Conservation (phyloP, 768 basidiomycete species). For the Sarcomyxa edulis region DNA sequence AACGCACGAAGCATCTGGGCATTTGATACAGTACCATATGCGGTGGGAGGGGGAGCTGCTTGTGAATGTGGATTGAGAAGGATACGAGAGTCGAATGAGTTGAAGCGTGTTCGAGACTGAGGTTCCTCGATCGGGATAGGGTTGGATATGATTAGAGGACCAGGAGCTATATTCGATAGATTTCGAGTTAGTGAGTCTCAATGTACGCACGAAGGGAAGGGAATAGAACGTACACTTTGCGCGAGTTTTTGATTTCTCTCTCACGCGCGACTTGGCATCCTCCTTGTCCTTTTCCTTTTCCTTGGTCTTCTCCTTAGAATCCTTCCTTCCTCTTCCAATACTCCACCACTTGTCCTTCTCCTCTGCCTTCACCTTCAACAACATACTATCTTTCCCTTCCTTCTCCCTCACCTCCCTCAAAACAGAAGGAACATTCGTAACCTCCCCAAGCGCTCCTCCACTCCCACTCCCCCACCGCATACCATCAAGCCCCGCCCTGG, state of each 20-base stretch:
- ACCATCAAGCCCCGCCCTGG: slow-evolving; percentile 53
- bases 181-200: no score
- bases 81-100: slow-evolving; percentile 49
- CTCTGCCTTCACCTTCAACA: slow-evolving; percentile 30
- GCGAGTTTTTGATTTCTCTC: slow-evolving; percentile 24
- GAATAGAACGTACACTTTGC: slow-evolving; percentile 35
- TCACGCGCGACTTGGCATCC: slow-evolving; percentile 34
- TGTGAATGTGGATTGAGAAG: slow-evolving; percentile 32
- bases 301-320: slow-evolving; percentile 56
- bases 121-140: slow-evolving; percentile 17
- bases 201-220: background rate
- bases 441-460: slow-evolving; percentile 39
- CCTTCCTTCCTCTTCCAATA: slow-evolving; percentile 69
- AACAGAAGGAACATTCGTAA: slow-evolving; percentile 47
- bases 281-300: slow-evolving; percentile 32
- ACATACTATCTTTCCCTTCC: slow-evolving; percentile 19
- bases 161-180: slow-evolving; percentile 7
- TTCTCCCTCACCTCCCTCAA: slow-evolving; percentile 11
- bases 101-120: slow-evolving; percentile 52
- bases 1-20: no score
- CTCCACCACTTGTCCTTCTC: slow-evolving; percentile 78
- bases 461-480: slow-evolving; percentile 41
- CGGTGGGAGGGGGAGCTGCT: slow-evolving; percentile 17
- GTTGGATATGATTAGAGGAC: slow-evolving; percentile 44
- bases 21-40: slow-evolving; percentile 10